A percentile compares a stretch with the other conserved stretches of the same genome.
Conservation (phyloP, 2,329 filamentous ascomycete genomes). For the Rutstroemia sp. region DNA sequence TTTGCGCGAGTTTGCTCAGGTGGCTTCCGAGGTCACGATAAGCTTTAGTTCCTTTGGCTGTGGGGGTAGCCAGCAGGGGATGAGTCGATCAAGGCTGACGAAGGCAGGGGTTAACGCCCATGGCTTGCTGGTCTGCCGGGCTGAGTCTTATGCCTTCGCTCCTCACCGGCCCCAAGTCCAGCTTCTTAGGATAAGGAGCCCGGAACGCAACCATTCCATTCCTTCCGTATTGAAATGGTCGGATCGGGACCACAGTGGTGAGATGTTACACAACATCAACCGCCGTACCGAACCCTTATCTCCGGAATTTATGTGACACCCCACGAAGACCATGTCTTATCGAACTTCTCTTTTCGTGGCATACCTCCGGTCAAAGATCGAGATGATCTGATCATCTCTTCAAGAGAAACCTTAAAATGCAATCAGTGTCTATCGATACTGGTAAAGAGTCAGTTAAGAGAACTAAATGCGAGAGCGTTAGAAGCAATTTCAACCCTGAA, state of each 20-base stretch:
- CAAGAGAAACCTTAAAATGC: too few relatives aligned
- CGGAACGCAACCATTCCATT: too few relatives aligned
- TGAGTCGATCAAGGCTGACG: not conserved
- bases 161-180: too few relatives aligned
- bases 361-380: not conserved
- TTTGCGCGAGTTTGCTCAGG: not conserved
- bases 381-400: not conserved
- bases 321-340: not conserved
- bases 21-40: slow-evolving; percentile 7
- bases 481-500: not conserved
- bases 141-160: too few relatives aligned
- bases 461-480: not conserved
- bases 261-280: not conserved
- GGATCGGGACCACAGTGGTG: not conserved
- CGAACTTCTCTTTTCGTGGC: not conserved
- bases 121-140: too few relatives aligned
- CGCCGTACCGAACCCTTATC: not conserved
- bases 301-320: slow-evolving; percentile 2
- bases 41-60: not conserved
- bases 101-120: too few relatives aligned
- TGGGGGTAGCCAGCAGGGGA: slow-evolving; percentile 1
- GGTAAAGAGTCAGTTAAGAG: not conserved
- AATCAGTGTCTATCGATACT: not conserved
- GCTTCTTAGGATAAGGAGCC: too few relatives aligned
- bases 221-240: too few relatives aligned